Evolutionary conservation across 768 basidiomycete species (phyloP).

Genomic region (Plicaturopsis crispa): DNA sequence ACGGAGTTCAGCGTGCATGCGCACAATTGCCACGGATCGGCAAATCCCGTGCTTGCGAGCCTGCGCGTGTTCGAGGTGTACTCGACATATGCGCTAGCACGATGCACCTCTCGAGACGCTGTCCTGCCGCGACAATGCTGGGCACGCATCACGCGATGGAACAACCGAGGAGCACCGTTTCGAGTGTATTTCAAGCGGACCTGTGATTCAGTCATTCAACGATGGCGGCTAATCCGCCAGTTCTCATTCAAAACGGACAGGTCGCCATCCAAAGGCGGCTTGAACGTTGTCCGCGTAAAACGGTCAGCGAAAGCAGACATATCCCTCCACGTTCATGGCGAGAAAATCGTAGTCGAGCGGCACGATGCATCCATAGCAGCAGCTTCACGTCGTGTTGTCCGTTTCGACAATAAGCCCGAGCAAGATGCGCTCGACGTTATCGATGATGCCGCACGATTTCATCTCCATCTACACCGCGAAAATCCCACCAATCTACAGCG

Average conservation of each 20-base stretch:
- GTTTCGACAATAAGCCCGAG: conserved; percentile 25
- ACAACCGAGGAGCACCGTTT: conserved; percentile 47
- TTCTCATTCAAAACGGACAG: conserved; percentile 25
- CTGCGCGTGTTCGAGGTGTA: conserved; percentile 46
- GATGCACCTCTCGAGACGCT: conserved; percentile 25
- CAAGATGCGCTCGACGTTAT: conserved; percentile 31
- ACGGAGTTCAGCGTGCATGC: conserved; percentile 54
- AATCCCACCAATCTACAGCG: conserved; percentile 40
- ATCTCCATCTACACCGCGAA: conserved; percentile 46
- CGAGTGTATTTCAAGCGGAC: conserved; percentile 45
- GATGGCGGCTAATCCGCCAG: conserved; percentile 34
- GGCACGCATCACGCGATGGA: conserved; percentile 49
- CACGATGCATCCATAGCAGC: conserved; percentile 34
- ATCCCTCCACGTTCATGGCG: conserved; percentile 35
- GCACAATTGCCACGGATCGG: conserved; percentile 53
- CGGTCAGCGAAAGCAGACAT: conserved; percentile 39
- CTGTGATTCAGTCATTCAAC: conserved; percentile 33
- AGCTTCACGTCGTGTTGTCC: conserved; percentile 26
- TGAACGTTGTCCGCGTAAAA: conserved; percentile 40
- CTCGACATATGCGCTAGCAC: conserved; percentile 51
- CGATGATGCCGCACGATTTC: conserved; percentile 51
- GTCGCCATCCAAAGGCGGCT: conserved; percentile 28
- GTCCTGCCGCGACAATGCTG: conserved; percentile 35
- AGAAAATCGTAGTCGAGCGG: conserved; percentile 34
- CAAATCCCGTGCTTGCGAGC: conserved; percentile 43